Evolutionary conservation across 2,329 filamentous ascomycete species (phyloP).

Genomic region (Xylaria arbuscula): DNA sequence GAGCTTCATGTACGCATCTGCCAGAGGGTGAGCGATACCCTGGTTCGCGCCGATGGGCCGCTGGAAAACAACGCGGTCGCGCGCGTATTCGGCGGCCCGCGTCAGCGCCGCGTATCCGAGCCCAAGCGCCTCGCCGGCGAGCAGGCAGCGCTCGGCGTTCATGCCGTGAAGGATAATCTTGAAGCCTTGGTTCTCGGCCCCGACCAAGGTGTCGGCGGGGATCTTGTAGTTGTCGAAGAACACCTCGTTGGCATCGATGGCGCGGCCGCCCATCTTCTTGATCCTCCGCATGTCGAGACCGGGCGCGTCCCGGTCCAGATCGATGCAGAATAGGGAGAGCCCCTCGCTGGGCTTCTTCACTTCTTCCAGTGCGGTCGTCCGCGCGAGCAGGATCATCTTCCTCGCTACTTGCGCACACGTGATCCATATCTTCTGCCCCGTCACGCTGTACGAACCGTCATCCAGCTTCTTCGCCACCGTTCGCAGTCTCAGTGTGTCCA

Average conservation of each 20-base stretch:
- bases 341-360: slow-evolving; percentile 78
- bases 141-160: slow-evolving; percentile 80
- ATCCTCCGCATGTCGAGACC: slow-evolving; percentile 76
- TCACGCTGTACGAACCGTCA: slow-evolving; percentile 72
- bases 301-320: slow-evolving; percentile 70
- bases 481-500: slow-evolving; percentile 78
- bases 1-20: slow-evolving; percentile 72
- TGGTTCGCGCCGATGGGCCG: slow-evolving; percentile 75
- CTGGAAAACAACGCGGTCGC: slow-evolving; percentile 73
- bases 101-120: slow-evolving; percentile 78
- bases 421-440: slow-evolving; percentile 91
- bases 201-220: slow-evolving; percentile 72
- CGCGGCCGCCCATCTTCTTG: slow-evolving; percentile 85
- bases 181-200: slow-evolving; percentile 80
- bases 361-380: slow-evolving; percentile 76
- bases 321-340: slow-evolving; percentile 83
- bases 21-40: slow-evolving; percentile 72
- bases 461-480: slow-evolving; percentile 68
- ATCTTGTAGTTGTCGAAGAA: slow-evolving; percentile 85
- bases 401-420: slow-evolving; percentile 83
- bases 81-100: slow-evolving; percentile 73
- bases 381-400: slow-evolving; percentile 85
- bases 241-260: slow-evolving; percentile 86
- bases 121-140: slow-evolving; percentile 83
- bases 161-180: slow-evolving; percentile 82